phyloP scores from a whole-genome alignment of 345 rosid genomes.

The Citrus trifoliata region DNA sequence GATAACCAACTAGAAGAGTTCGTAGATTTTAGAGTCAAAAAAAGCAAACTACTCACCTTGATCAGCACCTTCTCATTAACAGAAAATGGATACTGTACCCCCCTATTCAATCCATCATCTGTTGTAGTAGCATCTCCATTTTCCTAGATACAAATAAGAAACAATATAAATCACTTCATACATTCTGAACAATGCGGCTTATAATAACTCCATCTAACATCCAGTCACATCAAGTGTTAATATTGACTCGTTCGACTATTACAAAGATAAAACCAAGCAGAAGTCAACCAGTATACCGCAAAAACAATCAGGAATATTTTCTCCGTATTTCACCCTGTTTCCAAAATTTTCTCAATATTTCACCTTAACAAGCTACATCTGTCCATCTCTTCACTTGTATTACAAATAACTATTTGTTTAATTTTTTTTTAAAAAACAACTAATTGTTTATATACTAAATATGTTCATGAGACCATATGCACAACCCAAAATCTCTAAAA shows the following conservation, averaged over 20 bases:
- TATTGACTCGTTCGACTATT: background rate
- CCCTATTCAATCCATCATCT: slow-evolving; percentile 64
- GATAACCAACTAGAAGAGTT: slow-evolving; percentile 1
- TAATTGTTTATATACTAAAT: background rate
- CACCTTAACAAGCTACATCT: background rate
- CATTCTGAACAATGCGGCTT: background rate
- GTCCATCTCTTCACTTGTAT: background rate
- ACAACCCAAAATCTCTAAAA: background rate
- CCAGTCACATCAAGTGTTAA: background rate
- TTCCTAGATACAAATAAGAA: slow-evolving; percentile 43
- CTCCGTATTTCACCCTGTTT: background rate
- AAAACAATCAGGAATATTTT: background rate
- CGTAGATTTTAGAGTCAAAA: background rate
- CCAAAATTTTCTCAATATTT: background rate
- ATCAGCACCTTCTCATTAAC: slow-evolving; percentile 94
- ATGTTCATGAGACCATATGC: background rate
- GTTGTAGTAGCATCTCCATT: slow-evolving; percentile 61
- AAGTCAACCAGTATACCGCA: background rate
- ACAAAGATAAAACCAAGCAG: background rate
- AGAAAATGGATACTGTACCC: slow-evolving; percentile 86
- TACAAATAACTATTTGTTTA: background rate
- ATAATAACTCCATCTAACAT: background rate
- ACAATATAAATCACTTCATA: background rate
- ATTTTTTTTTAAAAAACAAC: background rate
- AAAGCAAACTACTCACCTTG: slow-evolving; percentile 46